These are phyloP conservation scores for Metschnikowia anglica DNA, from an alignment of 805 yeast genomes.

Conservation along the genomic window DNA sequence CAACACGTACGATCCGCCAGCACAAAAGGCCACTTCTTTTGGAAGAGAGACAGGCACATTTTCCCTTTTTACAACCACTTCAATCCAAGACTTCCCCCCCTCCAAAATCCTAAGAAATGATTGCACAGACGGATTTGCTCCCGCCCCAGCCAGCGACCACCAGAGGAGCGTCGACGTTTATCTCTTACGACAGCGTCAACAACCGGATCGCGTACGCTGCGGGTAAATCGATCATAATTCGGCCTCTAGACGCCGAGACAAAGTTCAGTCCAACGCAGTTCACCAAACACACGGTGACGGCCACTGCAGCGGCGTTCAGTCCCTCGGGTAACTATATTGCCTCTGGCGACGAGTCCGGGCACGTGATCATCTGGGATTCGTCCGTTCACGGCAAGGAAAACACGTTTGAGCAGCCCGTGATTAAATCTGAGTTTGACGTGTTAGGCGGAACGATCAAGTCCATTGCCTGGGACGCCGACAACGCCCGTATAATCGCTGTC, in stretches of 20 bases:
- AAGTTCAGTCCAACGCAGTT: constrained; percentile 54
- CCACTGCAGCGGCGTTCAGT: constrained; percentile 82
- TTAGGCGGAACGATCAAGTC: constrained; percentile 80
- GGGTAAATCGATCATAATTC: constrained; percentile 75
- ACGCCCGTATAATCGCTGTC: constrained; percentile 82
- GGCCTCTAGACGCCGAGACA: constrained; percentile 59
- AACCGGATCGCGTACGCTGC: constrained; percentile 77
- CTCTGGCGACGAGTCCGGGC: constrained; percentile 89
- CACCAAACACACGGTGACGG: constrained; percentile 63
- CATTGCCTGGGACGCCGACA: constrained; percentile 90
- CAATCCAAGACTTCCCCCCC: no score
- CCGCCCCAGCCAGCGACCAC: constrained; percentile 82
- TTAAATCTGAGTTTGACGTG: constrained; percentile 80
- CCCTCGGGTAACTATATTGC: constrained; percentile 91
- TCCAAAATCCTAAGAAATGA: no score
- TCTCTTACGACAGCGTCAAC: constrained; percentile 69
- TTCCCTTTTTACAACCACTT: no score
- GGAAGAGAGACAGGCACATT: background rate
- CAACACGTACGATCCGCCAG: no score
- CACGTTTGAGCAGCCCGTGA: constrained; percentile 43
- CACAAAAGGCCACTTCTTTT: no score
- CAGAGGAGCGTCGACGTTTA: constrained; percentile 65
- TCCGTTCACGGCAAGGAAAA: constrained; percentile 41
- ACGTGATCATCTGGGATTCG: constrained; percentile 82
- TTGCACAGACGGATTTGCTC: constrained; percentile 35